Conservation (phyloP, 176 grass and related monocot genomes). For the Carex scoparia region DNA sequence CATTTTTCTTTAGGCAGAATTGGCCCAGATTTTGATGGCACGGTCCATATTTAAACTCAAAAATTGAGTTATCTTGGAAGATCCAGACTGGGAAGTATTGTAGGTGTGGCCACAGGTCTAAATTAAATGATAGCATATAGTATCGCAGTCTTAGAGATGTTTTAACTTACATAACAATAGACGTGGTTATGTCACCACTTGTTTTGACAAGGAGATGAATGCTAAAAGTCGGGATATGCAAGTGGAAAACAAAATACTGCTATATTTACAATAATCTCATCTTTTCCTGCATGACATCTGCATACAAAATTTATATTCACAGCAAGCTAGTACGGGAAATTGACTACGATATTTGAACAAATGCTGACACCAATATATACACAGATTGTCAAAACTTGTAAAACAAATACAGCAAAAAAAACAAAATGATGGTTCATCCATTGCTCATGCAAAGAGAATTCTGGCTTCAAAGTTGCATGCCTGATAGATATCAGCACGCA, state of each 20-base stretch:
- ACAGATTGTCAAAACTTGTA: conserved; percentile 3
- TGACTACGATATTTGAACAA: background rate
- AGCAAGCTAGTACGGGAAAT: background rate
- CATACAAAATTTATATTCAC: background rate
- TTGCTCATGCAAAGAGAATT: background rate
- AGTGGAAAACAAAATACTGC: background rate
- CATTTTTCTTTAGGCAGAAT: too few species aligned
- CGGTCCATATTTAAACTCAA: too few species aligned
- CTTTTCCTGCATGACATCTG: background rate
- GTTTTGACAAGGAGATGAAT: background rate
- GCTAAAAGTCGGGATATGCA: background rate
- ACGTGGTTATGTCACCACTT: background rate
- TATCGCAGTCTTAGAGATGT: too few species aligned
- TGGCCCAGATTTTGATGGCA: too few species aligned
- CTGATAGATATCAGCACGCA: conserved; percentile 85
- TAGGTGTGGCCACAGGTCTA: too few species aligned
- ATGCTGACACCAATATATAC: background rate
- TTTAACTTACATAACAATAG: background rate
- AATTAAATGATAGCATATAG: too few species aligned
- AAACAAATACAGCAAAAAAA: conserved; percentile 21
- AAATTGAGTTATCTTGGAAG: too few species aligned
- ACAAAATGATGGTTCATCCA: conserved; percentile 1
- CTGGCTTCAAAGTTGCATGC: conserved; percentile 51
- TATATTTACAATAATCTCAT: background rate
- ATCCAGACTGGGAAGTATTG: too few species aligned